Percentiles rank a stretch among this genome's conserved stretches.
Conservation (phyloP, 495 filamentous ascomycete genomes). For the Penicillium malachiteum region DNA sequence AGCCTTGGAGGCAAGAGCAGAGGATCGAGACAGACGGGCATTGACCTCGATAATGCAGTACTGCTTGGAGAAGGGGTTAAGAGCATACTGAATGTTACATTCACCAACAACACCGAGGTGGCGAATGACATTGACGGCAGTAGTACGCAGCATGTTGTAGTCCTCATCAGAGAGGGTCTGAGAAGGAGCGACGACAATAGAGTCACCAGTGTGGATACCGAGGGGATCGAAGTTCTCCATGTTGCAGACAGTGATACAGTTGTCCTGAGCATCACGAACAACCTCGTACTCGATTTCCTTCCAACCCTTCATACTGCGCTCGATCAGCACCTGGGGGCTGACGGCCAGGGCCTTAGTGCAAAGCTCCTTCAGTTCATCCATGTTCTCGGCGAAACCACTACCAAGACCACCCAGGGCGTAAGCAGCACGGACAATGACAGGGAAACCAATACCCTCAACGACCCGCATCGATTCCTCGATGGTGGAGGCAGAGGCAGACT, state of each 20-base stretch:
- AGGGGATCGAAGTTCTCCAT: slow-evolving; percentile 99
- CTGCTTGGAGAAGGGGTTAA: slow-evolving; percentile 94
- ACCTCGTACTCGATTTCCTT: slow-evolving; percentile 99
- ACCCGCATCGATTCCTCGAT: slow-evolving; percentile 81
- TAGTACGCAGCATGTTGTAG: slow-evolving; percentile 98
- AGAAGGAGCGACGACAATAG: slow-evolving; percentile 95
- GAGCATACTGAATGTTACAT: slow-evolving; percentile 97
- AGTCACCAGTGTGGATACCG: slow-evolving; percentile 97
- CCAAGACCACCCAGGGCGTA: slow-evolving; percentile 95
- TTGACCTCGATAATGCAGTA: slow-evolving; percentile 99
- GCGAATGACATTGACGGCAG: slow-evolving; percentile 97
- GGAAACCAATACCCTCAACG: slow-evolving; percentile 88
- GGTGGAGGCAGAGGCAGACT: slow-evolving; percentile 86
- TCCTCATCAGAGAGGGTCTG: slow-evolving; percentile 97
- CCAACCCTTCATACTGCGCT: slow-evolving; percentile 99
- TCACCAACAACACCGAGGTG: slow-evolving; percentile 97
- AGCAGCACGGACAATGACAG: slow-evolving; percentile 94
- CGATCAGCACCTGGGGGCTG: slow-evolving; percentile 93
- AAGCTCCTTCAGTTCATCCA: slow-evolving; percentile 81
- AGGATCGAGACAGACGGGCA: slow-evolving; percentile 93
- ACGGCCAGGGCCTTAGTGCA: slow-evolving; percentile 93
- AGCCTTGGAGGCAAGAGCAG: slow-evolving; percentile 94
- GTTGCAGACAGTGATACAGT: slow-evolving; percentile 99
- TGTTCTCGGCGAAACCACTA: slow-evolving; percentile 91
- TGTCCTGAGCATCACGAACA: slow-evolving; percentile 91